Evolutionary conservation across 768 basidiomycete genomes (phyloP).

Genomic region (Coprinopsis sp.): DNA sequence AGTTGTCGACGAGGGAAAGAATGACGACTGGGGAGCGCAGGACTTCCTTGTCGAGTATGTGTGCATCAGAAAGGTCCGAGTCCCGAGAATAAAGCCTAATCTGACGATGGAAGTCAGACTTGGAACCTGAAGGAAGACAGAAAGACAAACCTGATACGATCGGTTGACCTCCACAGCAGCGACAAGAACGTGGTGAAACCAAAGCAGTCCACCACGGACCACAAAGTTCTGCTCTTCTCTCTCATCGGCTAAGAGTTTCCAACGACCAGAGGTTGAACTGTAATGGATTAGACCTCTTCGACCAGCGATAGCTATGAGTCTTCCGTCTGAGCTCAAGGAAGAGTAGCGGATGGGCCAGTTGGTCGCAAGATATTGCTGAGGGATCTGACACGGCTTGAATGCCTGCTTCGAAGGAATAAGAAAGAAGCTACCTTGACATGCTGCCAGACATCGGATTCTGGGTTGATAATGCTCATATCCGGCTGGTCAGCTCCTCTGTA

Average conservation of each 20-base stretch:
- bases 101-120: conserved; percentile 33
- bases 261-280: conserved; percentile 88
- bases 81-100: conserved; percentile 93
- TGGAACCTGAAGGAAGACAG: conserved; percentile 6
- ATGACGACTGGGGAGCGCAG: conserved; percentile 77
- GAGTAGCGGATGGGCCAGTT: conserved; percentile 97
- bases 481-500: conserved; percentile 97
- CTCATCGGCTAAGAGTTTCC: conserved; percentile 84
- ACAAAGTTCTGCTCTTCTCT: conserved; percentile 82
- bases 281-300: conserved; percentile 89
- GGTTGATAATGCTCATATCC: conserved; percentile 97
- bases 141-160: conserved; percentile 60
- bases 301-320: conserved; percentile 90
- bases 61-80: conserved; percentile 75
- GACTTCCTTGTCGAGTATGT: conserved; percentile 76
- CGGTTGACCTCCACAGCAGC: conserved; percentile 82
- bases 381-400: conserved; percentile 52
- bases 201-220: conserved; percentile 87
- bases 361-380: conserved; percentile 77
- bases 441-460: conserved; percentile 97
- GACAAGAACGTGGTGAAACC: conserved; percentile 95
- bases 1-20: conserved; percentile 90
- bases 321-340: conserved; percentile 84
- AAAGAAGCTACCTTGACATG: conserved; percentile 68
- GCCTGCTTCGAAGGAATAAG: not conserved